These are phyloP conservation scores for Fusarium nematophilum DNA, from an alignment of 2,329 filamentous ascomycete species.

Conservation along the genomic window DNA sequence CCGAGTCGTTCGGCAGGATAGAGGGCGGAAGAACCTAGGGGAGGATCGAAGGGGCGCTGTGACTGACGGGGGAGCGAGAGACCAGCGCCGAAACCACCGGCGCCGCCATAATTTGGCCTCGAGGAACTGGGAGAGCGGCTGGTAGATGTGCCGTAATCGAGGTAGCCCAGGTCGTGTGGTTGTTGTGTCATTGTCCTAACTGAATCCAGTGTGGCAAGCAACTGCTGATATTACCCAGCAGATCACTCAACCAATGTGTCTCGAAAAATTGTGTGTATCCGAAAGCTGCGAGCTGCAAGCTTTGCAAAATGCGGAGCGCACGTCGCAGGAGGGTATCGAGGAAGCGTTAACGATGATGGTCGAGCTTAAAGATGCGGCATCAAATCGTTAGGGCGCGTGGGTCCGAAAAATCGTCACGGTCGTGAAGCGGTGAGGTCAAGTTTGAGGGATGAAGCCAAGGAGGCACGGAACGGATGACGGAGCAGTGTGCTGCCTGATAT, in stretches of 20 bases:
- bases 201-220: slow-evolving; percentile 35
- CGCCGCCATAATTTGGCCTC: slow-evolving; percentile 63
- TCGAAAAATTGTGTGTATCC: slow-evolving; percentile 9
- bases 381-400: slow-evolving; percentile 36
- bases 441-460: slow-evolving; percentile 11
- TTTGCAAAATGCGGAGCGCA: slow-evolving; percentile 8
- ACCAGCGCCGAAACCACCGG: slow-evolving; percentile 62
- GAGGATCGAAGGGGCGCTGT: slow-evolving; percentile 82
- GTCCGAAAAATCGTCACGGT: slow-evolving; percentile 33
- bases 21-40: slow-evolving; percentile 70
- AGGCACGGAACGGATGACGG: slow-evolving; percentile 5
- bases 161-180: slow-evolving; percentile 73
- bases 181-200: slow-evolving; percentile 58
- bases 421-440: slow-evolving; percentile 38
- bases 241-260: slow-evolving; percentile 17
- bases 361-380: slow-evolving; percentile 39
- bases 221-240: slow-evolving; percentile 41
- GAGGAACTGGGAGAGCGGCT: slow-evolving; percentile 78
- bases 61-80: slow-evolving; percentile 60
- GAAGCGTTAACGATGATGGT: slow-evolving; percentile 18
- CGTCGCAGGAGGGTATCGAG: slow-evolving; percentile 15
- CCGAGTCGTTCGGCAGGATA: slow-evolving; percentile 79
- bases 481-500: slow-evolving; percentile 20
- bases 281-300: slow-evolving; percentile 11
- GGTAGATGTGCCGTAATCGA: slow-evolving; percentile 70